Conservation (phyloP, 1,284 basidiomycete genomes). For the Chiua sp. region DNA sequence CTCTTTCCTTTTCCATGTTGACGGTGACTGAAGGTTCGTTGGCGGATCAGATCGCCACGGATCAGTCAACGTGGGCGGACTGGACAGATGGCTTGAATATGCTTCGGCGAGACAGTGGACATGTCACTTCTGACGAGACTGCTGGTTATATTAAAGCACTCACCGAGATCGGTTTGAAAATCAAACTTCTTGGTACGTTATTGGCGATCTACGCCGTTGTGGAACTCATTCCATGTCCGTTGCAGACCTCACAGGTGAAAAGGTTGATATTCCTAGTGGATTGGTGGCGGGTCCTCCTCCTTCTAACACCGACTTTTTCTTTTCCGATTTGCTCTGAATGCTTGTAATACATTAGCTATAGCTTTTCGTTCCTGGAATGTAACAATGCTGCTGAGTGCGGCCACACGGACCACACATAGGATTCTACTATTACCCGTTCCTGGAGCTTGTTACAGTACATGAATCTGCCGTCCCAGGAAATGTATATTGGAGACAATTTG, state of each 20-base stretch:
- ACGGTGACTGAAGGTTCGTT: conserved; percentile 77
- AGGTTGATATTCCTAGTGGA: conserved; percentile 88
- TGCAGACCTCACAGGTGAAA: conserved; percentile 87
- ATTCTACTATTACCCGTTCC: conserved; percentile 29
- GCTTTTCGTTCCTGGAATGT: conserved; percentile 9
- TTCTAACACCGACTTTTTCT: conserved; percentile 85
- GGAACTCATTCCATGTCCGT: conserved; percentile 8
- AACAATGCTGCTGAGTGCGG: background rate
- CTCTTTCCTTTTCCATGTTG: conserved; percentile 81
- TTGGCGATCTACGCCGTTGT: background rate
- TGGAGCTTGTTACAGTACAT: conserved; percentile 29
- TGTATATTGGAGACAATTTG: conserved; percentile 20
- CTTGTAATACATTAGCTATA: conserved; percentile 14
- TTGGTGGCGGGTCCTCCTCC: conserved; percentile 76
- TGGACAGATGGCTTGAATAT: conserved; percentile 97
- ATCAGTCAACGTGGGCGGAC: conserved; percentile 88
- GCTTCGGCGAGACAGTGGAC: conserved; percentile 78
- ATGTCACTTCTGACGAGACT: conserved; percentile 85
- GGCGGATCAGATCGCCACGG: conserved; percentile 87
- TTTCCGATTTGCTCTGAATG: conserved; percentile 62
- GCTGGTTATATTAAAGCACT: conserved; percentile 84
- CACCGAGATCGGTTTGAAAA: conserved; percentile 94
- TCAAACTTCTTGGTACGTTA: conserved; percentile 83
- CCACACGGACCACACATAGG: conserved; percentile 3
- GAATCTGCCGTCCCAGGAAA: conserved; percentile 19